Conservation (phyloP, 2,329 filamentous ascomycete species). For the Phaeosphaeriaceae sp. region DNA sequence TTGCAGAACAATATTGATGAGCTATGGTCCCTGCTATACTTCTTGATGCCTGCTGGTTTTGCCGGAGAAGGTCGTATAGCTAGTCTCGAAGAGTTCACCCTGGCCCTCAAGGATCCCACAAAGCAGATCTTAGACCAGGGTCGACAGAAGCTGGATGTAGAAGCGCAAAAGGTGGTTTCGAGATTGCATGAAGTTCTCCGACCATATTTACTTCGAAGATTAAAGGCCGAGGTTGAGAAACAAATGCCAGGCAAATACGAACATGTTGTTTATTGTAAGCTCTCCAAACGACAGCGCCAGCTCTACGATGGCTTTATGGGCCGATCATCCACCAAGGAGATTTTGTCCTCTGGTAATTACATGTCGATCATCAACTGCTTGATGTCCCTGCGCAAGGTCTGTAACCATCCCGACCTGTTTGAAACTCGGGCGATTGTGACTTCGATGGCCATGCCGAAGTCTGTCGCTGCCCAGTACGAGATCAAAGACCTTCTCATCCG, state of each 20-base stretch:
- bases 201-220: conserved; percentile 85
- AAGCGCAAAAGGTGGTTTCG: conserved; percentile 87
- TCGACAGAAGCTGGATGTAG: conserved; percentile 90
- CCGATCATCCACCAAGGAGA: conserved; percentile 85
- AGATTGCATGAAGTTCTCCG: conserved; percentile 94
- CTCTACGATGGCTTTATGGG: conserved; percentile 97
- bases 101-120: conserved; percentile 94
- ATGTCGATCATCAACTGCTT: conserved; percentile 98
- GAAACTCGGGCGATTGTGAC: conserved; percentile 96
- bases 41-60: conserved; percentile 88
- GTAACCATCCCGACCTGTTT: conserved; percentile 97
- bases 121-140: conserved; percentile 96
- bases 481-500: conserved; percentile 74
- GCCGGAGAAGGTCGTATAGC: conserved; percentile 89
- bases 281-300: conserved; percentile 94
- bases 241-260: conserved; percentile 99
- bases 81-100: conserved; percentile 92
- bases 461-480: conserved; percentile 76
- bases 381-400: conserved; percentile 97
- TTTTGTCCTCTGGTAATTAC: conserved; percentile 90
- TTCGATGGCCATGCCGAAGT: conserved; percentile 88
- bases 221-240: conserved; percentile 98
- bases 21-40: conserved; percentile 95
- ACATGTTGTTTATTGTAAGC: conserved; percentile 91
- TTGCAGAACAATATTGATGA: conserved; percentile 97